Percentiles rank a stretch among this genome's conserved stretches.
These are phyloP conservation scores for Priceomyces medius DNA, from an alignment of 805 yeast genomes.

Conservation along the genomic window DNA sequence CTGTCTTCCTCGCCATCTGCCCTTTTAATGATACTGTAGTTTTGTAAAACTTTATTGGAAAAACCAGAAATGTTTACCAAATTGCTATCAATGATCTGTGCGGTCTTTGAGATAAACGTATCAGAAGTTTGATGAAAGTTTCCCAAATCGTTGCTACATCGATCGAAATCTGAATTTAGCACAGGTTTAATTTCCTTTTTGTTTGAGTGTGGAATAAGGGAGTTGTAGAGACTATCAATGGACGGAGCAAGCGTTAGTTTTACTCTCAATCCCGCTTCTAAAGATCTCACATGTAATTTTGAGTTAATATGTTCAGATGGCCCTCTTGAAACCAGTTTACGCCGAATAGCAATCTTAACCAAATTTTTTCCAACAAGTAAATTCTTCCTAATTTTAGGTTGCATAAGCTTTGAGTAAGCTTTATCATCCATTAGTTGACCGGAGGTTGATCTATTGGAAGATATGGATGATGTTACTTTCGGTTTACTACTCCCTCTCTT, in stretches of 20 bases:
- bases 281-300: slow-evolving; percentile 41
- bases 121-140: slow-evolving; percentile 3
- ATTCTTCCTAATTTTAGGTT: slow-evolving; percentile 6
- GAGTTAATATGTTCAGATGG: slow-evolving; percentile 13
- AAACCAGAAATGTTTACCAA: slow-evolving; percentile 37
- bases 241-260: slow-evolving; percentile 48
- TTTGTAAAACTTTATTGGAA: slow-evolving; percentile 37
- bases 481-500: too few species aligned
- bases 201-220: slow-evolving; percentile 36
- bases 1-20: neutral
- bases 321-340: slow-evolving; percentile 5
- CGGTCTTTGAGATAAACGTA: slow-evolving; percentile 21
- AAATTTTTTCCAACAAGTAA: slow-evolving; percentile 3
- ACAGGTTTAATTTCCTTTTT: slow-evolving; percentile 18
- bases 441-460: too few species aligned
- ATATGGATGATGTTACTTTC: too few species aligned
- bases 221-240: slow-evolving; percentile 42
- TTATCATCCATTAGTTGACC: too few species aligned
- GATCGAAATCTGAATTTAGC: slow-evolving; percentile 7
- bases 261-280: slow-evolving; percentile 52
- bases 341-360: slow-evolving; percentile 8
- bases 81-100: slow-evolving; percentile 39
- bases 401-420: too few species aligned
- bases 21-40: slow-evolving; percentile 19
- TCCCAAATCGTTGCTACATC: slow-evolving; percentile 5